Base-by-base conservation (phyloP, 345 rosid genomes). In the Lumnitzera racemosa region DNA sequence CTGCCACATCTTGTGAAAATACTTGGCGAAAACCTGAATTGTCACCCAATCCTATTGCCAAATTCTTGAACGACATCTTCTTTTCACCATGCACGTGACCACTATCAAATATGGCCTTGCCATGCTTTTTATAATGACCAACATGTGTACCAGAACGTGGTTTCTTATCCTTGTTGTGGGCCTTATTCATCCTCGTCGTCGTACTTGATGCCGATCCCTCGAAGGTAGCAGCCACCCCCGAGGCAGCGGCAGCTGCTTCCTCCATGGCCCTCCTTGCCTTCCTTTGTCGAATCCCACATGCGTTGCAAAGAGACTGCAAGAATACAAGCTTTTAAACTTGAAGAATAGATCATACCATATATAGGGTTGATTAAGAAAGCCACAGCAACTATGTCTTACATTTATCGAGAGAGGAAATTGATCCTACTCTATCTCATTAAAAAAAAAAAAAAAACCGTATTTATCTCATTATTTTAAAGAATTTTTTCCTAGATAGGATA, bases 241-340 rank as follows among this genome's bases (percentile, higher is more conserved):
- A 61, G 1, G 64, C 60, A 4, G 64, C 62, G 5, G 64, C 65
- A 1, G 69, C 80, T 12, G 75, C 89, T 5, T 79, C 88, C 55
- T 74, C 85, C 77, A 84, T 70, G 3, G 94, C 94, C 24, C 91
- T 68, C 53, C 90, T 80, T 3, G 94, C 96, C 83, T 90, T 90
- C 84, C 96, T 82, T 70, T 83, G 92, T 13, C 96, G 76, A 64
- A 90, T 90, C 61, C 97, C 97, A 51, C 95, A 90, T 10, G 97
- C 97, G 61, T 90, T 90, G 77, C 97, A 90, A 48, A 90, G 96
- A 24, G 97, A 82, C 97, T 90, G 85, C 61, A 68, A 46, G 46
- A 62, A 12, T n/a, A 10, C 11, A 5, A 12, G 49, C n/a, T 24
- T 13, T 51, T 14, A 0, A 11, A 1, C 10, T 36, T 36, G 7